Evolutionary conservation across 306 rosid genomes (phyloP).

Genomic region (Delonix regia): DNA sequence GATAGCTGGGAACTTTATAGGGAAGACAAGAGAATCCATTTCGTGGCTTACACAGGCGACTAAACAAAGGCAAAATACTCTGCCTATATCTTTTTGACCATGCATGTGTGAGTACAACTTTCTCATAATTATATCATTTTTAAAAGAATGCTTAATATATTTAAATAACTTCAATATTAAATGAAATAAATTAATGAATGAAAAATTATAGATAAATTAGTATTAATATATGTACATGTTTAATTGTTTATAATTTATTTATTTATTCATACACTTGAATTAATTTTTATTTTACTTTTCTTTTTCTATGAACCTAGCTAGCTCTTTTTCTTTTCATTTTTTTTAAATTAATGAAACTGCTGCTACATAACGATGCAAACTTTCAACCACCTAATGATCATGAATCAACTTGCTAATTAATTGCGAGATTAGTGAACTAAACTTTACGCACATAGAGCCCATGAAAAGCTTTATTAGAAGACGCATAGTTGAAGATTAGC

Average conservation of each 20-base stretch:
- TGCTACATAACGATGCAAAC: slow-evolving; percentile 41
- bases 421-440: slow-evolving; percentile 21
- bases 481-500: slow-evolving; percentile 22
- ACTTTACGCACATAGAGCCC: slow-evolving; percentile 42
- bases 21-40: slow-evolving; percentile 72
- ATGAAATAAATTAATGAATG: no score
- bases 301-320: background rate
- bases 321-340: slow-evolving; percentile 18
- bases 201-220: no score
- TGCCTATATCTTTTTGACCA: slow-evolving; percentile 47
- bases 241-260: background rate
- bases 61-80: slow-evolving; percentile 32
- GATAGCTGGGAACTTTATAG: slow-evolving; percentile 41
- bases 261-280: no score
- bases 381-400: slow-evolving; percentile 38
- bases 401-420: slow-evolving; percentile 28
- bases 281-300: no score
- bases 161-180: no score
- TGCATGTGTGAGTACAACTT: slow-evolving; percentile 46
- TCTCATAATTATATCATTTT: background rate
- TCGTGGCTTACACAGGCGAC: slow-evolving; percentile 65
- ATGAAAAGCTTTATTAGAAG: slow-evolving; percentile 27
- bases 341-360: slow-evolving; percentile 25
- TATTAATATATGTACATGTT: no score
- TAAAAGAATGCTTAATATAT: no score